These are phyloP conservation scores for Cercospora zeina DNA, from an alignment of 2,329 filamentous ascomycete genomes.

Conservation along the genomic window DNA sequence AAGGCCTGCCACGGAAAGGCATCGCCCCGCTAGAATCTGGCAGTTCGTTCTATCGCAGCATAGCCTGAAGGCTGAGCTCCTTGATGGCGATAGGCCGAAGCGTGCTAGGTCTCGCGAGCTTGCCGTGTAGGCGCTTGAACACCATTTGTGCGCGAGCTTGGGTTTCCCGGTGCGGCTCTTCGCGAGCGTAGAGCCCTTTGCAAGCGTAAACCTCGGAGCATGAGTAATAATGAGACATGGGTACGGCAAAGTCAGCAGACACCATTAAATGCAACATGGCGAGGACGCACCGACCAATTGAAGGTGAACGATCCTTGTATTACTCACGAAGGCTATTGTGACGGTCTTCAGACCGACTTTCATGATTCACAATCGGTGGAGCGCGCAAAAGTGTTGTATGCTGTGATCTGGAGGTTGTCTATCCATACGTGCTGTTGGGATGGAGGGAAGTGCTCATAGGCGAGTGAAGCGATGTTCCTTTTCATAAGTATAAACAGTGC, in stretches of 20 bases:
- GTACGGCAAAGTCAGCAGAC: conserved; percentile 8
- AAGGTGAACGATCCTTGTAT: conserved; percentile 3
- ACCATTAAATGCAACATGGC: not conserved
- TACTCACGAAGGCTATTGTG: not conserved
- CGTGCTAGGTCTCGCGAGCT: conserved; percentile 2
- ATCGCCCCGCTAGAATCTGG: conserved; percentile 4
- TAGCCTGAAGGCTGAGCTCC: conserved; percentile 11
- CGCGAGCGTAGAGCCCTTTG: conserved; percentile 12
- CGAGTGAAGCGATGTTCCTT: not conserved
- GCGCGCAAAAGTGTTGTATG: not conserved
- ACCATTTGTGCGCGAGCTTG: not conserved
- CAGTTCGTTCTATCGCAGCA: not conserved
- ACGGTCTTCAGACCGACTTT: not conserved
- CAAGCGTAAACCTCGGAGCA: conserved; percentile 13
- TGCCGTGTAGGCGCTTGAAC: conserved; percentile 2
- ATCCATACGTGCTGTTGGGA: conserved; percentile 2
- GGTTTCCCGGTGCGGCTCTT: conserved; percentile 5
- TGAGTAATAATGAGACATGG: conserved; percentile 2
- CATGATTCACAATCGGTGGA: not conserved
- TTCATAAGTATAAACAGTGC: not conserved
- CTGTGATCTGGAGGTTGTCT: conserved; percentile 1
- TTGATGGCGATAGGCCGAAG: conserved; percentile 10
- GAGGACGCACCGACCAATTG: conserved; percentile 10
- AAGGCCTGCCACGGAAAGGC: conserved; percentile 25
- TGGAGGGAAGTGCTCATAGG: conserved; percentile 1